Base-by-base conservation (phyloP, 2,329 filamentous ascomycete genomes). In the Domatiomyces globalis region DNA sequence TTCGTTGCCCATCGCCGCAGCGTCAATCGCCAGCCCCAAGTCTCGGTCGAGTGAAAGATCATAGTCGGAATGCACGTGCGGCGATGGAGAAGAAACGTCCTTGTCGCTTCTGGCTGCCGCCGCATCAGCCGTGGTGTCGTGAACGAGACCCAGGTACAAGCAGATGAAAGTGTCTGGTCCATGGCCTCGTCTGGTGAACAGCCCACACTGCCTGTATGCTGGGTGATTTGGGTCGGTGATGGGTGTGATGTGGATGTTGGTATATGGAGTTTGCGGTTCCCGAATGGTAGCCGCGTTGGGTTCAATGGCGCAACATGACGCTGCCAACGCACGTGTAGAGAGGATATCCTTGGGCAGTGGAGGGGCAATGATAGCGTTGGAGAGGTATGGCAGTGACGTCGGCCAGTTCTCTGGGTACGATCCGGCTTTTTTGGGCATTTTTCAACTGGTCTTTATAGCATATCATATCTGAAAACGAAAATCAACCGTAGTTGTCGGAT, bases 41-140 rank as follows among this genome's bases (percentile, higher is more conserved):
- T 76, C 72, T 19, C 72, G 66, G 60, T 76, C 73, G 12, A 77
- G 63, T 19, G 66, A 71, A 4, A 77, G 64, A 56, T 77, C 74
- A 61, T 77, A 77, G 60, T 75, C 67, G 17, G 70, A 73, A 3
- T 61, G 55, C 15, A 64, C 61, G 15, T 39, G 33, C 33, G 15
- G 33, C 5, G 33, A 39, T 15, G 2, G 10, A 39, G 33, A 10
- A 15, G 10, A 39, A 10, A 5, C 9, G 53, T 77, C 68, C 33
- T 50, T 48, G 20, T 27, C 47, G 17, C 45, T 44, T 7, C 44
- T 39, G 4, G 7, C 17, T 5, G 15, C 18, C 9, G 20, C 29
- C 12, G 22, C 9, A n/a, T n/a, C n/a, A 12, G 71, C 65, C 51
- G 59, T 60, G 46, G 69, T 67, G 39, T 65, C 66, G 60, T 77